phyloP scores from a whole-genome alignment of 2,329 filamentous ascomycete species.

The Biscogniauxia marginata region DNA sequence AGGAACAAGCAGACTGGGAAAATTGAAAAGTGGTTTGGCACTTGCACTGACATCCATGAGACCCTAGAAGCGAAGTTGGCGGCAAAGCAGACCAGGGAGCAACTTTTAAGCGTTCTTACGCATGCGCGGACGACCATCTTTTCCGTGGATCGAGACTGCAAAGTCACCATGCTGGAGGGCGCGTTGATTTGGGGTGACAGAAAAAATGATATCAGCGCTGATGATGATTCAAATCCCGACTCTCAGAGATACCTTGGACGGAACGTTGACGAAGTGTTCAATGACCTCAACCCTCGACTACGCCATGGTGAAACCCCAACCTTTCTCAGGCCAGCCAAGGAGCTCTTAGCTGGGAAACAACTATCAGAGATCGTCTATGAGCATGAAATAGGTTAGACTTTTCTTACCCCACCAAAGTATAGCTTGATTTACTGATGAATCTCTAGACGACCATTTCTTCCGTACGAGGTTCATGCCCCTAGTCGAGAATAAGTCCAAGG shows the following conservation, averaged over 20 bases:
- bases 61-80: constrained; percentile 66
- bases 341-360: constrained; percentile 60
- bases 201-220: constrained; percentile 37
- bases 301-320: constrained; percentile 43
- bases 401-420: background rate
- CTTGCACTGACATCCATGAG: constrained; percentile 77
- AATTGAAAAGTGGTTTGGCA: constrained; percentile 78
- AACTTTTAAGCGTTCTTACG: constrained; percentile 70
- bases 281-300: constrained; percentile 43
- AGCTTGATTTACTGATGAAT: constrained; percentile 4
- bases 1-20: constrained; percentile 62
- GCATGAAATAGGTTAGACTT: constrained; percentile 50
- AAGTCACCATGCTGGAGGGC: constrained; percentile 69
- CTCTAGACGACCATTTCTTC: constrained; percentile 61
- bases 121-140: constrained; percentile 76
- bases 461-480: constrained; percentile 70
- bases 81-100: constrained; percentile 65
- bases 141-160: constrained; percentile 62
- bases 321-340: constrained; percentile 59
- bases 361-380: constrained; percentile 61
- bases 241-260: constrained; percentile 55
- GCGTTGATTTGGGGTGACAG: constrained; percentile 52
- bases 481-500: constrained; percentile 53
- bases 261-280: constrained; percentile 65
- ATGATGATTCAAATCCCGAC: constrained; percentile 37